A percentile compares a stretch with the other conserved stretches of the same genome.
phyloP scores from a whole-genome alignment of 495 filamentous ascomycete genomes.

The Penicillium diatomitis region DNA sequence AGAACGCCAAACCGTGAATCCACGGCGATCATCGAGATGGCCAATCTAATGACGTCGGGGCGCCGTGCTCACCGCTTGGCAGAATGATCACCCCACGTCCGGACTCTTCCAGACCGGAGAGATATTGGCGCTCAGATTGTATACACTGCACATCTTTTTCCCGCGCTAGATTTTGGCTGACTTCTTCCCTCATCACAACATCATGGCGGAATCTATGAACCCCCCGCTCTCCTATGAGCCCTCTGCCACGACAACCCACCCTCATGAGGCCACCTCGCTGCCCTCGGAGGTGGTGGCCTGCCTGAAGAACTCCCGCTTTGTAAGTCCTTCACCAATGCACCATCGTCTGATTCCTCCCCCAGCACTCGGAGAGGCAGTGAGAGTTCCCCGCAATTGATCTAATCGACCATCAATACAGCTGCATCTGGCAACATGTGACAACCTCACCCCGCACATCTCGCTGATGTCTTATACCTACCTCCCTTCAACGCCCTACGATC shows the following conservation, averaged over 20 bases:
- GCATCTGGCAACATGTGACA: constrained; percentile 82
- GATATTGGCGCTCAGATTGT: not conserved
- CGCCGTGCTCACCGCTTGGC: constrained; percentile 7
- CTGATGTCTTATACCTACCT: constrained; percentile 99
- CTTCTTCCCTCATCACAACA: constrained; percentile 1
- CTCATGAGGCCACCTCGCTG: constrained; percentile 55
- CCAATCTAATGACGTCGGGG: constrained; percentile 10
- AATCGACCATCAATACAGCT: constrained; percentile 45
- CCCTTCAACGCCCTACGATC: constrained; percentile 64
- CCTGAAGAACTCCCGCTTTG: constrained; percentile 90
- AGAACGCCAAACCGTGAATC: too few species aligned
- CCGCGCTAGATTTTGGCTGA: too few species aligned
- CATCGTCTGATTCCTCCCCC: too few species aligned
- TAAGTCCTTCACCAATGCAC: constrained; percentile 30
- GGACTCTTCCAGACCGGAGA: constrained; percentile 1
- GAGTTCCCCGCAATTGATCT: too few species aligned
- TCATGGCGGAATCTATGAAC: constrained; percentile 39
- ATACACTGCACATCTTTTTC: too few species aligned
- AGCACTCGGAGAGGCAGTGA: too few species aligned
- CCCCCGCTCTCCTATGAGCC: constrained; percentile 66
- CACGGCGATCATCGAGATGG: too few species aligned
- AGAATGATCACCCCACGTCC: constrained; percentile 8
- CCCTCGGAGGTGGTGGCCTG: constrained; percentile 81
- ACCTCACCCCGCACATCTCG: constrained; percentile 81
- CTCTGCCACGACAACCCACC: constrained; percentile 62